Percentiles rank a stretch among this genome's conserved stretches.
Evolutionary conservation across 2,329 filamentous ascomycete species (phyloP).

Genomic region (Arthrinium phaeospermum): DNA sequence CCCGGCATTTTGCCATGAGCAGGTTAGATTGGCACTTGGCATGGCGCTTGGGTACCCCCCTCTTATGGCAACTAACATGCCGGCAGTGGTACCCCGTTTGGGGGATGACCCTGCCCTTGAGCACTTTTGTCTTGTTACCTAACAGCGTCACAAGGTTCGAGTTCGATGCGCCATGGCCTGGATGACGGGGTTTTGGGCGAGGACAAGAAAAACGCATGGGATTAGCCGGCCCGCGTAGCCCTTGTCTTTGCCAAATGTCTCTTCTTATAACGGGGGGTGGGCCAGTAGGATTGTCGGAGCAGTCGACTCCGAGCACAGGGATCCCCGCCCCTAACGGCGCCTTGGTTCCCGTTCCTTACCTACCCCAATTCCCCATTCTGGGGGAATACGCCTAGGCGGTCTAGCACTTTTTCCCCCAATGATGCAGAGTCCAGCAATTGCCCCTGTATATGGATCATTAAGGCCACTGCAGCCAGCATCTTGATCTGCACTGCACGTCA

Average conservation of each 20-base stretch:
- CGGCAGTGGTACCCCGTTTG: not conserved
- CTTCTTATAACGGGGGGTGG: not conserved
- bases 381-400: not conserved
- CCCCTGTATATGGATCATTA: not conserved
- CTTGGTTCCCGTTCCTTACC: not conserved
- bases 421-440: not conserved
- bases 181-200: not conserved
- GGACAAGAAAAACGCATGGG: not conserved
- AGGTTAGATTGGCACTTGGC: conserved; percentile 7
- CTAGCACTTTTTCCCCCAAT: conserved; percentile 3
- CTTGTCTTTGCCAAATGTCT: not conserved
- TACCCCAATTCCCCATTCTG: not conserved
- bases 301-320: conserved; percentile 4
- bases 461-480: not conserved
- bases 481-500: not conserved
- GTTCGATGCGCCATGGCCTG: not conserved
- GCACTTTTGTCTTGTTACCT: not conserved
- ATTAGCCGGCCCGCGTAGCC: conserved; percentile 12
- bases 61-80: not conserved
- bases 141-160: not conserved
- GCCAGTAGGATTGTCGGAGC: not conserved
- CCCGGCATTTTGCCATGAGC: conserved; percentile 7
- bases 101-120: not conserved
- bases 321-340: not conserved
- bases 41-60: not conserved